Base-by-base conservation (phyloP, 2,329 filamentous ascomycete species). In the Claviceps spartinae region DNA sequence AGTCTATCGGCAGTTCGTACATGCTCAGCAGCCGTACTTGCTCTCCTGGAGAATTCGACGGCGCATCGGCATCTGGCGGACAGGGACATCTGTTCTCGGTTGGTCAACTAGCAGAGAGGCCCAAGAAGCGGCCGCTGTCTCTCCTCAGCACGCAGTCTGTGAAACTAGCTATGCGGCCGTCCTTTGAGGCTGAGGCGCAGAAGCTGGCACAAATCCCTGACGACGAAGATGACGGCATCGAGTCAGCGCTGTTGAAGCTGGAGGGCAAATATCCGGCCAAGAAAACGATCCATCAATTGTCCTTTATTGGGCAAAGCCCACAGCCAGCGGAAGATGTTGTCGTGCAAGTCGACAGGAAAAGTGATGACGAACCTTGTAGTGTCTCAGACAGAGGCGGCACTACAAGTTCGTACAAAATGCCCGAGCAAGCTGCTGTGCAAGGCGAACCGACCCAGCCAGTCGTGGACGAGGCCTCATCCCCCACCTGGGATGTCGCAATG, bases 191-290 rank as follows among this genome's bases (percentile, higher is more conserved):
- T 2, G 89, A 95, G 60, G 88, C 94, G 1, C 83, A 90, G 54
- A 87, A 87, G 59, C 79, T 98, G 51, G 88, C 90, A 2, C 83
- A 86, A 52, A 87, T 97, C 26, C 88, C 91, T 0, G 90, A 96
- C 62, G 88, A 94, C 40, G 64, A 72, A 16, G 78, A 83, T 55
- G 87, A 94, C 62, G 88, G 88, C 6, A 83, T 97, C 26, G 93
- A 97, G 63, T 89, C 90, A n/a, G 88, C 93, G 0, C 67, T 98
- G 49, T 69, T 90, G 59, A 98, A 97, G 62, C 75, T 98, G 0
- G 93, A 98, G 69, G 93, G 93, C 9, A 91, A 81, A 58, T 93
- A 84, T 59, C 20, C 18, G 11, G 77, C 84, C 62, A 82, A 76
- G 58, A 79, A 67, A 59, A 56, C 64, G 0, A 64, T 64, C 30